These are phyloP conservation scores for Rhizomucor miehei DNA, from an alignment of 371 early-diverging fungal species.

Conservation along the genomic window DNA sequence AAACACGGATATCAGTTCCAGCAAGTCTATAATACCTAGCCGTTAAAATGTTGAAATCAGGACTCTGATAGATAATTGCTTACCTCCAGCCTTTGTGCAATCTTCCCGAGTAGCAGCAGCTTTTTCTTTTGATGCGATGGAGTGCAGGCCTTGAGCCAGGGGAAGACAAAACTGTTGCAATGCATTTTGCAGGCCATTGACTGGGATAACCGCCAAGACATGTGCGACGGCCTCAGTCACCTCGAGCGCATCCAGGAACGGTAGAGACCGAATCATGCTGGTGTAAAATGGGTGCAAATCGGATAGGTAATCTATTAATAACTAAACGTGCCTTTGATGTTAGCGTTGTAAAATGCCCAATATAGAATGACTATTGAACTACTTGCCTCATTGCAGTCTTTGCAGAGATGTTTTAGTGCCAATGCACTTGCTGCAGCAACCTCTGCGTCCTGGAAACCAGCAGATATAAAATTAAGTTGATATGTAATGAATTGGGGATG, in stretches of 20 bases:
- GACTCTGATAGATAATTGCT: background rate
- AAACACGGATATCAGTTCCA: slow-evolving; percentile 56
- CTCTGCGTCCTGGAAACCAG: slow-evolving; percentile 86
- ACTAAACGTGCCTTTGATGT: slow-evolving; percentile 42
- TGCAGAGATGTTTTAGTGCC: slow-evolving; percentile 85
- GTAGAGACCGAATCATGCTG: slow-evolving; percentile 58
- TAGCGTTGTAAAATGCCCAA: background rate
- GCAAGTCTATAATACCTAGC: slow-evolving; percentile 23
- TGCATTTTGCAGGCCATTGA: slow-evolving; percentile 56
- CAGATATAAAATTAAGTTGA: slow-evolving; percentile 83
- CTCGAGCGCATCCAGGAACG: slow-evolving; percentile 72
- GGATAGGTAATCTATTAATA: slow-evolving; percentile 64
- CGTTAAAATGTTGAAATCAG: background rate
- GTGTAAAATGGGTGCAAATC: slow-evolving; percentile 81
- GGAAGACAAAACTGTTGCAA: slow-evolving; percentile 84
- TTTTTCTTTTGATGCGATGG: slow-evolving; percentile 38
- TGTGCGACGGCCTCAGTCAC: slow-evolving; percentile 89
- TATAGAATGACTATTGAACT: background rate
- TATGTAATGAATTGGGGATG: slow-evolving; percentile 89
- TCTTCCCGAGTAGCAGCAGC: slow-evolving; percentile 27
- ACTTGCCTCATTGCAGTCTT: slow-evolving; percentile 82
- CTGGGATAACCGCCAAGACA: slow-evolving; percentile 76
- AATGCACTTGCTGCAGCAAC: slow-evolving; percentile 86
- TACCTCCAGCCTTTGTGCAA: slow-evolving; percentile 44
- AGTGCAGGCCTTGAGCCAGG: slow-evolving; percentile 66